Conservation (phyloP, 495 filamentous ascomycete species). For the Ramalina peruviana region DNA sequence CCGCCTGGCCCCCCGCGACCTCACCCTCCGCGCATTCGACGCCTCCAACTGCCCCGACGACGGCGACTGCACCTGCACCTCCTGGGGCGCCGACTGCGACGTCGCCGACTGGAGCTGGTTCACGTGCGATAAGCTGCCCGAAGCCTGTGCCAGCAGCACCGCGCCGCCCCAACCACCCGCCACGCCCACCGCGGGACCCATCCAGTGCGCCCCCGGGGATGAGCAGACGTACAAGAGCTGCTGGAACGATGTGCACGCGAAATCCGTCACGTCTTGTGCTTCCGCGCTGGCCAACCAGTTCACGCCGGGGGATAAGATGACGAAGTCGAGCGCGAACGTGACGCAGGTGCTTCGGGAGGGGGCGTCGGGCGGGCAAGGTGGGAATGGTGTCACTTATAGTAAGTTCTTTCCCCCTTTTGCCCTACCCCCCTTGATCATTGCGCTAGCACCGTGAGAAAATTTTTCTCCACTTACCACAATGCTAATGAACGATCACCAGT, state of each 20-base stretch:
- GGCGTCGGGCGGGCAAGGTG: neutral
- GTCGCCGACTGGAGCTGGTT: slow-evolving; percentile 1
- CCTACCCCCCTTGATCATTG: no score
- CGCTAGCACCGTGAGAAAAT: no score
- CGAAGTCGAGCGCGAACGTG: neutral
- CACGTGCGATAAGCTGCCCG: neutral
- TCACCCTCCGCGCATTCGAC: neutral
- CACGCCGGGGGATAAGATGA: neutral
- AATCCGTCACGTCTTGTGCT: neutral
- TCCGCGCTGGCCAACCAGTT: neutral
- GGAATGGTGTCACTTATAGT: neutral
- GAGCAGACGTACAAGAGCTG: neutral
- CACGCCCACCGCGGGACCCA: neutral
- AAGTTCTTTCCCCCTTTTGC: no score
- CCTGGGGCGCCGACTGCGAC: slow-evolving; percentile 1
- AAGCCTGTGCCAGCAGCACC: neutral
- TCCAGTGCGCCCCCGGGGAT: neutral
- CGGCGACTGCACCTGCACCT: neutral
- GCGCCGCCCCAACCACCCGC: neutral
- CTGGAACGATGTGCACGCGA: neutral
- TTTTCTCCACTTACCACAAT: no score
- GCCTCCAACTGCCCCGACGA: neutral
- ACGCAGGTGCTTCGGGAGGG: neutral
- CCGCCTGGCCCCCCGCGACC: neutral
- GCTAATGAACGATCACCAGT: neutral